Evolutionary conservation across 345 rosid species (phyloP).

Genomic region (Eucalyptus cladocalyx): DNA sequence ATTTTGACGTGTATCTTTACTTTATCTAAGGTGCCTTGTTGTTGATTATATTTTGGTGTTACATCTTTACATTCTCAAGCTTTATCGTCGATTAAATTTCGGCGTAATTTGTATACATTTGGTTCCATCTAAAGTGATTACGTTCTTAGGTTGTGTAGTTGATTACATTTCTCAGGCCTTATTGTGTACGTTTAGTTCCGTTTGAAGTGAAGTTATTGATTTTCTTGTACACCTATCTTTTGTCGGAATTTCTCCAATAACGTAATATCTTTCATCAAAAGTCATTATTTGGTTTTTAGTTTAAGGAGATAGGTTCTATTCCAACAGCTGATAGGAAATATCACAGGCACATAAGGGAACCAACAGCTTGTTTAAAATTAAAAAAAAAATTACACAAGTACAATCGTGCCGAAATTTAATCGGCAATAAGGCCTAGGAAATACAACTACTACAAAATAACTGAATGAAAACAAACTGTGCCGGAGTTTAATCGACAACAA

Average conservation of each 20-base stretch:
- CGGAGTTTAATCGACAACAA: no score
- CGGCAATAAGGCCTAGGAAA: neutral
- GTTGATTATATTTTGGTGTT: neutral
- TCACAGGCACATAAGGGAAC: neutral
- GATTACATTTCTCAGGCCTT: accelerated
- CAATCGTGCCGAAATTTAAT: neutral
- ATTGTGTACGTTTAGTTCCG: neutral
- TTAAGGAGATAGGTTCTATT: neutral
- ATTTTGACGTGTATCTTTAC: no score
- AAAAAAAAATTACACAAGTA: no score
- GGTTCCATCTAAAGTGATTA: neutral
- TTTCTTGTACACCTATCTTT: no score
- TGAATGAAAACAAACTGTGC: accelerated
- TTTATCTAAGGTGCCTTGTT: neutral
- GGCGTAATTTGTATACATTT: accelerated
- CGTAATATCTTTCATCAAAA: no score
- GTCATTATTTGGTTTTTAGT: accelerated
- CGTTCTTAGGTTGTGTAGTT: no score
- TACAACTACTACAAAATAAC: neutral
- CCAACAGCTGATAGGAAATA: neutral
- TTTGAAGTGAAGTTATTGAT: neutral
- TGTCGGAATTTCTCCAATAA: no score
- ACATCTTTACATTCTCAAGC: neutral
- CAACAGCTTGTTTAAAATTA: no score
- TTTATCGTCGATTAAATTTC: neutral